phyloP scores from a whole-genome alignment of 371 early-diverging fungal species.

The Synchytrium microbalum region DNA sequence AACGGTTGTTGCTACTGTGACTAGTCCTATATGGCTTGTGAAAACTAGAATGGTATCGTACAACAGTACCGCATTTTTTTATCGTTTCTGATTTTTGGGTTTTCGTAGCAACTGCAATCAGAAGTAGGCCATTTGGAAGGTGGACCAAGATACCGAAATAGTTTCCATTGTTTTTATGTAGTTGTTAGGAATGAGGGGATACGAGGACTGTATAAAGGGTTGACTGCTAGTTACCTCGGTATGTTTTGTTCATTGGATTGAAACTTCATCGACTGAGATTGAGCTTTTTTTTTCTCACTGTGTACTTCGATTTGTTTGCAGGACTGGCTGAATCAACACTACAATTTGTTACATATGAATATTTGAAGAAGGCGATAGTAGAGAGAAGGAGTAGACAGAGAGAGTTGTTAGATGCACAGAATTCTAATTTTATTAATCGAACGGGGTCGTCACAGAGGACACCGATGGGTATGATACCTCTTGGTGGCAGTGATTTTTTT shows the following conservation, averaged over 20 bases:
- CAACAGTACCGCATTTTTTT: constrained; percentile 11
- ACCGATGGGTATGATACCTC: too few relatives aligned
- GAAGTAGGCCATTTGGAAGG: too few relatives aligned
- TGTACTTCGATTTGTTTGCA: constrained; percentile 12
- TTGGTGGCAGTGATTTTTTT: too few relatives aligned
- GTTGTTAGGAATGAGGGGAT: constrained; percentile 75
- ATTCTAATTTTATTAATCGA: too few relatives aligned
- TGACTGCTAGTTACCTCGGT: constrained; percentile 64
- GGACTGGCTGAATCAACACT: constrained; percentile 82
- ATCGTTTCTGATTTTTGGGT: background rate
- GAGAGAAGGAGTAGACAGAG: constrained; percentile 2
- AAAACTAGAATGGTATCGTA: constrained; percentile 93
- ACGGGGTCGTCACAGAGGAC: too few relatives aligned
- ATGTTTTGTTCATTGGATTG: background rate
- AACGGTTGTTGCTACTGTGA: constrained; percentile 64
- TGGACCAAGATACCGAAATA: constrained; percentile 56
- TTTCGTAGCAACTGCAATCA: constrained; percentile 60
- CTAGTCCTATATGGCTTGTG: constrained; percentile 95
- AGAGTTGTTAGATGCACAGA: too few relatives aligned
- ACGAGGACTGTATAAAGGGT: constrained; percentile 77
- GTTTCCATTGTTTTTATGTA: constrained; percentile 59
- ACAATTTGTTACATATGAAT: constrained; percentile 93
- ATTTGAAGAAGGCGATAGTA: constrained; percentile 54
- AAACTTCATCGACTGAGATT: background rate
- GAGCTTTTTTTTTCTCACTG: background rate